phyloP scores from a whole-genome alignment of 106 monocot species.

The Allium fistulosum region DNA sequence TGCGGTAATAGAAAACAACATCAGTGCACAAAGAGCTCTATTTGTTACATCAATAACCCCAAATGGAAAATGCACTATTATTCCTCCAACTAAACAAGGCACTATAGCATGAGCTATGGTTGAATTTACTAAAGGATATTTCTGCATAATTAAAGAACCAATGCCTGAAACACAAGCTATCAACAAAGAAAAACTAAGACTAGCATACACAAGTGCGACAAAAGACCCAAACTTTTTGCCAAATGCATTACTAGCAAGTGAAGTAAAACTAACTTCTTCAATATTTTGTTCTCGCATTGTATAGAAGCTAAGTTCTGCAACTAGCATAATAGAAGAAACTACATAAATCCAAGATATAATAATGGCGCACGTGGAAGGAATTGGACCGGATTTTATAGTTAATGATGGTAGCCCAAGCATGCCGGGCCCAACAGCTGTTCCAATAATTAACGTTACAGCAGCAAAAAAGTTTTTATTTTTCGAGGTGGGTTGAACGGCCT shows the following conservation, averaged over 20 bases:
- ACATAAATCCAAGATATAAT: constrained; percentile 74
- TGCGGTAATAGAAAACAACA: constrained; percentile 53
- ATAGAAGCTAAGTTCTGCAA: constrained; percentile 63
- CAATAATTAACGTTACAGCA: constrained; percentile 59
- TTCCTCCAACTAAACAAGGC: constrained; percentile 30
- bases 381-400: constrained; percentile 46
- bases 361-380: constrained; percentile 63
- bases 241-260: constrained; percentile 38
- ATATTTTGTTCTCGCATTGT: constrained; percentile 27
- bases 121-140: constrained; percentile 25
- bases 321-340: constrained; percentile 63
- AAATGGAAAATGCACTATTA: constrained; percentile 61
- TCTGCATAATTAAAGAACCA: constrained; percentile 44
- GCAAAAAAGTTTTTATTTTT: constrained; percentile 38
- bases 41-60: constrained; percentile 49
- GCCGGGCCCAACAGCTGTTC: constrained; percentile 74
- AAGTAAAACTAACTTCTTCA: constrained; percentile 63
- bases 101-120: constrained; percentile 11
- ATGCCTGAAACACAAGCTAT: constrained; percentile 80
- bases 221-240: constrained; percentile 42
- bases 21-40: constrained; percentile 45
- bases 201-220: constrained; percentile 49
- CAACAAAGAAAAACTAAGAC: constrained; percentile 64
- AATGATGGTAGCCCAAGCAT: constrained; percentile 79
- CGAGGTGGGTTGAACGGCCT: not conserved